A percentile compares a stretch with the other conserved stretches of the same genome.
phyloP scores from a whole-genome alignment of 2,329 filamentous ascomycete genomes.

The Colletotrichum nymphaeae region DNA sequence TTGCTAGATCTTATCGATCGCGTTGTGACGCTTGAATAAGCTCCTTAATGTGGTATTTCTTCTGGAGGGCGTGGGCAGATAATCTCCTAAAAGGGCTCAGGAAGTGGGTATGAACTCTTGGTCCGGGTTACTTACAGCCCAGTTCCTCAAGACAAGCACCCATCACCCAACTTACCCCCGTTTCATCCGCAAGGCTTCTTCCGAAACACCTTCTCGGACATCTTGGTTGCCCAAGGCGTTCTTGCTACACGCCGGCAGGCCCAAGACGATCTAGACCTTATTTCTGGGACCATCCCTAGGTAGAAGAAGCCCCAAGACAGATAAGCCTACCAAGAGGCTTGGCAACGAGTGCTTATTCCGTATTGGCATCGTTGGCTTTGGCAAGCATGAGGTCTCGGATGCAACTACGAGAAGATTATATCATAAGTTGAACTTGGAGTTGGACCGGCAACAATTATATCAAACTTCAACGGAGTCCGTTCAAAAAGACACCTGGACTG shows the following conservation, averaged over 20 bases:
- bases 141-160: background rate
- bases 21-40: no score
- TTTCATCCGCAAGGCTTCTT: background rate
- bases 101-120: no score
- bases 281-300: background rate
- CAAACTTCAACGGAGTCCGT: background rate
- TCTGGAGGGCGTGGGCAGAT: no score
- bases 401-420: background rate
- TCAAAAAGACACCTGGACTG: background rate
- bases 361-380: background rate
- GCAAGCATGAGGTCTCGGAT: background rate
- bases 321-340: background rate
- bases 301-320: background rate
- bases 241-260: background rate
- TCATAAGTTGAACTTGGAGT: background rate
- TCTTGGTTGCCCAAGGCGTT: background rate
- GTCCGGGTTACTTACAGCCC: no score
- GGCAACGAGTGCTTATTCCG: background rate
- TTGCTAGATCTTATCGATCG: background rate
- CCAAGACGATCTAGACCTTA: background rate
- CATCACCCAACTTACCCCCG: background rate
- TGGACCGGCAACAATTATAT: background rate
- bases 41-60: no score
- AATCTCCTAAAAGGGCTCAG: no score
- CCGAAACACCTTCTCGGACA: background rate